Conservation (phyloP, 1,284 basidiomycete species). For the Polyporus tsugae region DNA sequence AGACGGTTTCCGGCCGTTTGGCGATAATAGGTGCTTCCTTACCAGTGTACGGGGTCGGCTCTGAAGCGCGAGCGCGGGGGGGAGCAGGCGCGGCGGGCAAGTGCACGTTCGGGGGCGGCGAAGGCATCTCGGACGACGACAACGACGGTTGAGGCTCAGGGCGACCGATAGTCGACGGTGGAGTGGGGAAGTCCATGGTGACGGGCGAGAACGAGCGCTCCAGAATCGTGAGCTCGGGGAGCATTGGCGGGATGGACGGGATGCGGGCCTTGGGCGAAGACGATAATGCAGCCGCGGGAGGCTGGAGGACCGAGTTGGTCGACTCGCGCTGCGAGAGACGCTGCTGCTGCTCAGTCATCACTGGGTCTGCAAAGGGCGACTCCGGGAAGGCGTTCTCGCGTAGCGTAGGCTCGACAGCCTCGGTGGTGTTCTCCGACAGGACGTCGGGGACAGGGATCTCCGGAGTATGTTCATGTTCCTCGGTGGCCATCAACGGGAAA, state of each 20-base stretch:
- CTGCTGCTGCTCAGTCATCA: conserved; percentile 36
- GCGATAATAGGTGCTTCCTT: conserved; percentile 13
- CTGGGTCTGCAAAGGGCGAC: conserved; percentile 38
- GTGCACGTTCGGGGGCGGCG: conserved; percentile 37
- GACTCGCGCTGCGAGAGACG: conserved; percentile 37
- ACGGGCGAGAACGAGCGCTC: conserved; percentile 47
- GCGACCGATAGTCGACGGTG: conserved; percentile 23
- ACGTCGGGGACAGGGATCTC: conserved; percentile 18
- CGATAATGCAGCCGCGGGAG: conserved; percentile 47
- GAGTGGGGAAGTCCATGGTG: conserved; percentile 45
- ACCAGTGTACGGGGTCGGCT: conserved; percentile 21
- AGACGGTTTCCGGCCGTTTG: conserved; percentile 53
- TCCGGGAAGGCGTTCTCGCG: conserved; percentile 31
- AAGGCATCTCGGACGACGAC: conserved; percentile 33
- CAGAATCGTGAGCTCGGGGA: conserved; percentile 57
- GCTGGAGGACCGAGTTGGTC: conserved; percentile 51
- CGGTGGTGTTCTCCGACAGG: conserved; percentile 16
- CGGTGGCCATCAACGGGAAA: conserved; percentile 43
- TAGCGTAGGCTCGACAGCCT: conserved; percentile 24
- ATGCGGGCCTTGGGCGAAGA: conserved; percentile 47
- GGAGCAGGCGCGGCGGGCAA: conserved; percentile 37
- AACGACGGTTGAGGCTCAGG: conserved; percentile 41
- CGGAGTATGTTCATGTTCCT: conserved; percentile 34
- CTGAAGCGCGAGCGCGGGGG: conserved; percentile 21
- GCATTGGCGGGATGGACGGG: conserved; percentile 57